A percentile compares a stretch with the other conserved stretches of the same genome.
These are phyloP conservation scores for Tephrocybe sp. DNA, from an alignment of 768 basidiomycete genomes.

Conservation along the genomic window DNA sequence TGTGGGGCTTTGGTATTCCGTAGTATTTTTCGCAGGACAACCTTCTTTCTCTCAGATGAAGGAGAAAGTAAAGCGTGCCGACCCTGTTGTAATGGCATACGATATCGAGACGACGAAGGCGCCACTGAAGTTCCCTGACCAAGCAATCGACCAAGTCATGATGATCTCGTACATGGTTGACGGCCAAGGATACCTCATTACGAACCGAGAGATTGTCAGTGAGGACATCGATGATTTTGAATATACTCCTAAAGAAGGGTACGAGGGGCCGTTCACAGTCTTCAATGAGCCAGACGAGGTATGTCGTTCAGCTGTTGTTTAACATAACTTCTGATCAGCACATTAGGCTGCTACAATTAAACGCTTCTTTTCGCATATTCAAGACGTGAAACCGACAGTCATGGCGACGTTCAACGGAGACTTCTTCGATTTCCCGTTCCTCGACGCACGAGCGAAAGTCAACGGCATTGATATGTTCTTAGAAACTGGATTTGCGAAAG, in stretches of 20 bases:
- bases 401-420: constrained; percentile 99
- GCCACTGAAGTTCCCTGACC: constrained; percentile 99
- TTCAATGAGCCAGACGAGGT: constrained; percentile 96
- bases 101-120: constrained; percentile 99
- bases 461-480: constrained; percentile 97
- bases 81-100: constrained; percentile 97
- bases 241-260: constrained; percentile 97
- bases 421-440: constrained; percentile 98
- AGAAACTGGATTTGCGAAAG: constrained; percentile 90
- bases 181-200: constrained; percentile 95
- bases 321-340: constrained; percentile 3
- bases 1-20: constrained; percentile 95
- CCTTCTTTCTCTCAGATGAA: constrained; percentile 67
- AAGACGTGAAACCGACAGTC: constrained; percentile 91
- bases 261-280: constrained; percentile 92
- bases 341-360: constrained; percentile 72
- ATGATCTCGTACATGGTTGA: constrained; percentile 99
- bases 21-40: constrained; percentile 79
- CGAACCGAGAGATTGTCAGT: constrained; percentile 94
- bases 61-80: constrained; percentile 95
- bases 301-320: constrained; percentile 11
- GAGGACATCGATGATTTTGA: constrained; percentile 99
- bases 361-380: constrained; percentile 92
- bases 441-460: constrained; percentile 76
- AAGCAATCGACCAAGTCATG: constrained; percentile 96